Evolutionary conservation across 148 eudicot genomes (phyloP).

Genomic region (Drosera capensis): DNA sequence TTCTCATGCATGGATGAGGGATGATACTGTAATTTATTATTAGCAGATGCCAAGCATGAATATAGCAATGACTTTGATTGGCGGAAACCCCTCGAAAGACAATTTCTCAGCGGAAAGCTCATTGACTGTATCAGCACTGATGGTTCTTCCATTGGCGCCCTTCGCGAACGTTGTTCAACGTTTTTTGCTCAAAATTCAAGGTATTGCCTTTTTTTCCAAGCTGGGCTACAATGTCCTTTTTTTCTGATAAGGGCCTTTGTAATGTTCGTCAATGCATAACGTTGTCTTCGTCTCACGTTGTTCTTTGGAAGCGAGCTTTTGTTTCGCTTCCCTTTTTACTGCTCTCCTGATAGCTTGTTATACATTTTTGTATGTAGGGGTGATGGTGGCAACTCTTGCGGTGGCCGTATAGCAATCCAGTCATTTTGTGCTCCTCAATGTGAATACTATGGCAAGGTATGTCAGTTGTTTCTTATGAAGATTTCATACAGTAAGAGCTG

Average conservation of each 20-base stretch:
- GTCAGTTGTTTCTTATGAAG: background rate
- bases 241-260: no score
- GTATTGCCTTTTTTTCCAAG: conserved; percentile 13
- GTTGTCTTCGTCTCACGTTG: no score
- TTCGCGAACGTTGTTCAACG: conserved; percentile 52
- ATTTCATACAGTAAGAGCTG: background rate
- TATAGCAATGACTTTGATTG: conserved; percentile 79
- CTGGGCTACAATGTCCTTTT: no score
- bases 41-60: conserved; percentile 62
- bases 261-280: no score
- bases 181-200: conserved; percentile 52
- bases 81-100: conserved; percentile 83
- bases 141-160: conserved; percentile 28
- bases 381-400: conserved; percentile 28
- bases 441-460: conserved; percentile 56
- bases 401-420: conserved; percentile 77
- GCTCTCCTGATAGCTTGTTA: background rate
- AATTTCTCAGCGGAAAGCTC: conserved; percentile 34
- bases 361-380: conserved; percentile 19
- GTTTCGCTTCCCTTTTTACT: no score
- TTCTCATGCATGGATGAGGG: background rate
- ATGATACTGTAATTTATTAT: background rate
- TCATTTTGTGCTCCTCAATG: conserved; percentile 91
- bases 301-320: no score
- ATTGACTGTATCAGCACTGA: conserved; percentile 59